Evolutionary conservation across 371 early-diverging fungal species (phyloP).

Genomic region (Synchytrium microbalum): DNA sequence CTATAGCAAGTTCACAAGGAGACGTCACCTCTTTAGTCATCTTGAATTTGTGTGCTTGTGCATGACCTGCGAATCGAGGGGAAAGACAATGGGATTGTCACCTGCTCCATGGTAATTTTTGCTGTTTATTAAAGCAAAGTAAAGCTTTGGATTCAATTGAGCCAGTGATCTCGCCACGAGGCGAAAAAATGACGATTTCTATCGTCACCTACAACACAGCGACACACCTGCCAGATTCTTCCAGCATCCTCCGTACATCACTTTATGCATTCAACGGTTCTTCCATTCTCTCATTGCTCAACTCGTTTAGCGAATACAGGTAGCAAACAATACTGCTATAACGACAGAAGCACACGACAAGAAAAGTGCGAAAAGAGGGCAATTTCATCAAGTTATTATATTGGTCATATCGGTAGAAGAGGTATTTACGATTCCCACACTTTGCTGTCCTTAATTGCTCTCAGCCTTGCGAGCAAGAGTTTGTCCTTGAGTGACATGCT

Average conservation of each 20-base stretch:
- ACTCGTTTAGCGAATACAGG: too few relatives aligned
- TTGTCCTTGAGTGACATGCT: not conserved
- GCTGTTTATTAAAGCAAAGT: not conserved
- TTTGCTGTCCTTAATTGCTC: not conserved
- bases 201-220: not conserved
- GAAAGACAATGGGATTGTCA: not conserved
- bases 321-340: too few relatives aligned
- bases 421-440: not conserved
- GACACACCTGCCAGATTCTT: not conserved
- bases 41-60: not conserved
- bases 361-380: too few relatives aligned
- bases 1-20: not conserved
- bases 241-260: not conserved
- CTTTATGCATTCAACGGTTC: slow-evolving; percentile 20
- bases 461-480: not conserved
- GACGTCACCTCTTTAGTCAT: not conserved
- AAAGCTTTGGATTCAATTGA: not conserved
- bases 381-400: too few relatives aligned
- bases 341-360: too few relatives aligned
- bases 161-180: too few relatives aligned
- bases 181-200: too few relatives aligned
- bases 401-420: too few relatives aligned
- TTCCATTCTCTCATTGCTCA: slow-evolving; percentile 25
- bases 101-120: not conserved
- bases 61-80: not conserved